These are phyloP conservation scores for Pneumocystis oryctolagi DNA, from an alignment of 1,139 yeast species.

Conservation along the genomic window DNA sequence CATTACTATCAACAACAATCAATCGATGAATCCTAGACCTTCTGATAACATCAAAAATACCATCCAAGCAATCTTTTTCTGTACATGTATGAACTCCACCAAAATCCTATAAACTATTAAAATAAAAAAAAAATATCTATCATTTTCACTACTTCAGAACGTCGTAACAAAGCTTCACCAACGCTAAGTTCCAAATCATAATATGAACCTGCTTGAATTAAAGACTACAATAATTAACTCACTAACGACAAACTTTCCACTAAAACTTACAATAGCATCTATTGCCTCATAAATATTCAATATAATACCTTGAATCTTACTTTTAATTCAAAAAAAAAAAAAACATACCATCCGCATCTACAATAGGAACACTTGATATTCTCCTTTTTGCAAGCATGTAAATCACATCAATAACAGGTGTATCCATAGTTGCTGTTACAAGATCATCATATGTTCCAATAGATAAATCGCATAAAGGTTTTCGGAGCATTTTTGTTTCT, in stretches of 20 bases:
- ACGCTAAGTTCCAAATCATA: constrained; percentile 82
- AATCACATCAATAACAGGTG: constrained; percentile 90
- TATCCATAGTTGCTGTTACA: constrained; percentile 72
- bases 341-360: constrained; percentile 46
- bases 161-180: constrained; percentile 87
- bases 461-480: constrained; percentile 54
- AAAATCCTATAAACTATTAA: constrained; percentile 37
- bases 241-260: no score
- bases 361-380: constrained; percentile 84
- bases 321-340: background rate
- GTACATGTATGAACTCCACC: constrained; percentile 98
- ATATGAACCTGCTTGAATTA: constrained; percentile 88
- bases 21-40: constrained; percentile 82
- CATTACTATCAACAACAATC: constrained; percentile 70
- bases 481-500: constrained; percentile 71
- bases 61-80: constrained; percentile 67
- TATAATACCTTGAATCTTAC: constrained; percentile 28
- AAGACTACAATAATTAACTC: constrained; percentile 27
- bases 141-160: constrained; percentile 41
- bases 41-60: constrained; percentile 86
- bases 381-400: constrained; percentile 63
- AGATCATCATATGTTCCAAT: constrained; percentile 44
- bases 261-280: constrained; percentile 43
- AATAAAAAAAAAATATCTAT: background rate
- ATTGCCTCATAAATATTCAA: constrained; percentile 92